Evolutionary conservation across 75 land plant genomes (phyloP).

Genomic region (Cupressus sempervirens): DNA sequence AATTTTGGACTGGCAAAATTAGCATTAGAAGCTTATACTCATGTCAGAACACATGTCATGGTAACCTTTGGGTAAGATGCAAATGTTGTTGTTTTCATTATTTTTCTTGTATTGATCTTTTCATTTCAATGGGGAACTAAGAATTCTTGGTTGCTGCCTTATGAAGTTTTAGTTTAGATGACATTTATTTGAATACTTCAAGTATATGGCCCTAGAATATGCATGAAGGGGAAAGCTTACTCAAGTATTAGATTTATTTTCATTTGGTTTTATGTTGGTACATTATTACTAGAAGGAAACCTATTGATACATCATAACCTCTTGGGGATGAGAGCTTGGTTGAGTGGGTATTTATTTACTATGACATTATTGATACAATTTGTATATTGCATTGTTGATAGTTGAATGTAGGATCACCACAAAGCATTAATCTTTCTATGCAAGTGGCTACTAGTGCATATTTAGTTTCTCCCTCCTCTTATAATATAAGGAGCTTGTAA

Average conservation of each 20-base stretch:
- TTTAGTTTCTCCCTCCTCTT: too few species aligned
- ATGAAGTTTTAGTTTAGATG: background rate
- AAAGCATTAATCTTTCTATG: too few species aligned
- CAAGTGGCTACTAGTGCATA: too few species aligned
- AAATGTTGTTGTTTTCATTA: background rate
- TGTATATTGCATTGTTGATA: too few species aligned
- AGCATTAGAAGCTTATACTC: constrained; percentile 52
- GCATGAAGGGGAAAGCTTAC: constrained; percentile 84
- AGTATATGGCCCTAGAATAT: constrained; percentile 83
- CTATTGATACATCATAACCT: too few species aligned
- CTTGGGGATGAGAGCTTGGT: too few species aligned
- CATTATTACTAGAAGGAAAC: constrained; percentile 74
- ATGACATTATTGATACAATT: too few species aligned
- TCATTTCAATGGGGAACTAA: background rate
- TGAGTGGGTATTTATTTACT: too few species aligned
- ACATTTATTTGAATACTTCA: constrained; percentile 22
- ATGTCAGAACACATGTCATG: constrained; percentile 79
- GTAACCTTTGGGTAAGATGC: constrained; percentile 71
- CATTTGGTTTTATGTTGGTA: constrained; percentile 76
- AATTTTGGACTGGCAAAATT: constrained; percentile 83
- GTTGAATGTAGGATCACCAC: too few species aligned
- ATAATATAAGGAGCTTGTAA: too few species aligned
- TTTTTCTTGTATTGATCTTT: background rate
- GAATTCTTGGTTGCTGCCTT: background rate
- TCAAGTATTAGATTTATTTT: constrained; percentile 71